Evolutionary conservation across 805 yeast genomes (phyloP).

Genomic region (Kuraishia capsulata): DNA sequence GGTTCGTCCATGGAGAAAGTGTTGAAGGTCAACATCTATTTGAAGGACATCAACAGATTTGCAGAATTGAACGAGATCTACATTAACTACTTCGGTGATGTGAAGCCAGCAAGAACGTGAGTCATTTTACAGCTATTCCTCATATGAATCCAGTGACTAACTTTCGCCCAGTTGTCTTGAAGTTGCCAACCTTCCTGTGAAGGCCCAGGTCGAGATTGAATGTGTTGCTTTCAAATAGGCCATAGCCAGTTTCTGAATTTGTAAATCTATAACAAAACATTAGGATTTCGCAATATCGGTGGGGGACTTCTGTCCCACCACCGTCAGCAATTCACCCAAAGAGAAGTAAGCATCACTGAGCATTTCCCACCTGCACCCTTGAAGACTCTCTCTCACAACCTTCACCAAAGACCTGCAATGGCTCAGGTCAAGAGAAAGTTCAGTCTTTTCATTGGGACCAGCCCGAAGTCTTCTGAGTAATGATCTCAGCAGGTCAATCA

Average conservation of each 20-base stretch:
- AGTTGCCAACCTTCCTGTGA: conserved; percentile 34
- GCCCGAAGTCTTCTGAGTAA: conserved; percentile 5
- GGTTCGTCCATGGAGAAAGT: conserved; percentile 34
- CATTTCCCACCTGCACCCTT: conserved; percentile 17
- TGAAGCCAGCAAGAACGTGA: conserved; percentile 40
- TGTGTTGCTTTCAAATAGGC: too few species aligned
- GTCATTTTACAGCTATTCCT: too few species aligned
- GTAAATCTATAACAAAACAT: conserved; percentile 3
- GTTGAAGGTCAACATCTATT: conserved; percentile 35
- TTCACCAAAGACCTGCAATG: conserved; percentile 7
- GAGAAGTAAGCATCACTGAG: conserved; percentile 12
- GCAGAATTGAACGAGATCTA: conserved; percentile 34
- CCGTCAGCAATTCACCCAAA: conserved; percentile 9
- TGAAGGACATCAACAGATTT: conserved; percentile 38
- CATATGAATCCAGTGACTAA: too few species aligned
- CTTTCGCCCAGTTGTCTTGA: too few species aligned
- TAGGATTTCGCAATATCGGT: not conserved
- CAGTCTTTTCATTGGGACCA: conserved; percentile 1
- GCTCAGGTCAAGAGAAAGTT: conserved; percentile 2
- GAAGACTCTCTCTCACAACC: conserved; percentile 10
- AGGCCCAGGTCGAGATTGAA: conserved; percentile 36
- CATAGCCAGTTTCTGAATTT: too few species aligned
- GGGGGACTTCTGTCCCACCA: not conserved
- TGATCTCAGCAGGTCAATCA: conserved; percentile 7
- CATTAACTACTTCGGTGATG: conserved; percentile 31